Conservation (phyloP, 164 flowering plant genomes). For the Cinnamomum chago region DNA sequence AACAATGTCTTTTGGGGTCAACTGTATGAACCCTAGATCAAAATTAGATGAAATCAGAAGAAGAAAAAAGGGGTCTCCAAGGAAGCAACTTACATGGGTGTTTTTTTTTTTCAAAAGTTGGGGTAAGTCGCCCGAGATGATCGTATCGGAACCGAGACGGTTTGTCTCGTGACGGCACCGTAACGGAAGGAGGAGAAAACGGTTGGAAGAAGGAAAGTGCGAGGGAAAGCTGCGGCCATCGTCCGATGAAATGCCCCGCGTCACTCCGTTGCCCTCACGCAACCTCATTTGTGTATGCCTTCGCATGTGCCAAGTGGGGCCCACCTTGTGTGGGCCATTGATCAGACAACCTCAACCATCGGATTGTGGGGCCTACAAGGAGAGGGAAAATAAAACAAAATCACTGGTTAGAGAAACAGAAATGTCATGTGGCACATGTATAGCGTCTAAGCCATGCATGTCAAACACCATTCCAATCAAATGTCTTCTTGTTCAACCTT, state of each 20-base stretch:
- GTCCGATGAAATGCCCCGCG: not conserved
- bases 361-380: no score
- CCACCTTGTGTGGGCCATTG: no score
- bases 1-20: not conserved
- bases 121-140: not conserved
- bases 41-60: not conserved
- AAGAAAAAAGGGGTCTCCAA: not conserved
- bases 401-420: no score
- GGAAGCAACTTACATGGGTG: not conserved
- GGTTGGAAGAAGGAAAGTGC: not conserved
- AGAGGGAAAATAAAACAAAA: no score
- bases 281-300: not conserved
- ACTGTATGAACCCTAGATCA: not conserved
- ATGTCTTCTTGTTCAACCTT: no score
- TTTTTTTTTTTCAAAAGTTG: not conserved
- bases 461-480: no score
- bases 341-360: no score
- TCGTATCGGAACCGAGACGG: not conserved
- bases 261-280: not conserved
- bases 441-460: no score
- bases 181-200: not conserved
- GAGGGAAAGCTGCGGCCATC: not conserved
- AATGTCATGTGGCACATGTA: no score
- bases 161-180: not conserved
- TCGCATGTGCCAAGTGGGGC: no score